Base-by-base conservation (phyloP, 208 protist species). In the Crithidia acanthocephali region DNA sequence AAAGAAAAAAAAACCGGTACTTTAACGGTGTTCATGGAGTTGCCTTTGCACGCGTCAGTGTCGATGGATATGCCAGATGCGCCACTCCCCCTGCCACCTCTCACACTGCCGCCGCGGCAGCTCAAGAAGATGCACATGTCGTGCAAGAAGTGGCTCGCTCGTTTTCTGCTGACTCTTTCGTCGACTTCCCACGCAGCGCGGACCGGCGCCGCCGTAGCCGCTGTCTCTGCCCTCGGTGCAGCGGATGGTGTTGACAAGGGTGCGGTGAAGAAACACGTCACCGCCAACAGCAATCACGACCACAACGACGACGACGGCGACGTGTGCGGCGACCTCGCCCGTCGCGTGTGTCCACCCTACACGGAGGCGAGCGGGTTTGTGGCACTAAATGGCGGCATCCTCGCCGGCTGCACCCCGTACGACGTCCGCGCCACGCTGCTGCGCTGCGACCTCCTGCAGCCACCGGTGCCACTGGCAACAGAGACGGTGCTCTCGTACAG, bases 301-400 rank as follows among this genome's bases (percentile, higher is more conserved):
- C 35, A n/a, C 28, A 25, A 15, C 10, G 64, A 60, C 2, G 30
- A 23, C 8, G 22, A 25, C 0, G 6, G 35, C 32, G 61, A 60
- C 11, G 32, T 61, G 6, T 20, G 13, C 32, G 2, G 33, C 50
- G 5, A n/a, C n/a, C n/a, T 56, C 50, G 37, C 47, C 2, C 18
- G 15, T 25, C 37, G 35, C 44, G 64, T 60, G 40, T 58, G 53
- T 33, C 20, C 33, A 13, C 45, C 27, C 11, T 71, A 8, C 32
- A 47, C 22, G 51, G 45, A 48, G 20, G 51, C 59, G 0, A 75
- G 64, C 22, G 87, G 80, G 1, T 88, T 87, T 58, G 60, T 93
- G 27, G 87, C 75, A 2, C 53, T 93, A n/a, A 93, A 93, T 55
- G 80, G 77, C 5, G 87, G 87, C 42, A 63, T 84, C 22, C 72